phyloP scores from a whole-genome alignment of 331 rosid species.

The Pyracantha coccinea region DNA sequence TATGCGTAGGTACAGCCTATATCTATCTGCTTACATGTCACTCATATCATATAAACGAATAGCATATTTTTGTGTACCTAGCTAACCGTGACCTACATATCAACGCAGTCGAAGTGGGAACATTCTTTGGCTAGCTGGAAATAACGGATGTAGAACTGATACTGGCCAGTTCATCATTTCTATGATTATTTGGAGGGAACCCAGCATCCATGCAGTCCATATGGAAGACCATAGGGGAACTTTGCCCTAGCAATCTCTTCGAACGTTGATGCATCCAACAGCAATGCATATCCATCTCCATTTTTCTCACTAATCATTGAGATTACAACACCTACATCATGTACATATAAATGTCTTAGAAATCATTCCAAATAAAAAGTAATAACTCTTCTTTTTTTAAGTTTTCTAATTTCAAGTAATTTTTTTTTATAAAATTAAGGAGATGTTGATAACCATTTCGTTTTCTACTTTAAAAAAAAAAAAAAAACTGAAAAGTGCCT shows the following conservation, averaged over 20 bases:
- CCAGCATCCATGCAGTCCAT: constrained; percentile 99
- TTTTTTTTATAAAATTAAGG: too few relatives aligned
- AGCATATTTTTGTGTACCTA: too few relatives aligned
- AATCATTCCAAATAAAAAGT: neutral
- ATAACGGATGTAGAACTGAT: too few relatives aligned
- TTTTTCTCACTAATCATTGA: constrained; percentile 73
- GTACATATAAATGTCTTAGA: neutral
- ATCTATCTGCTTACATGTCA: too few relatives aligned
- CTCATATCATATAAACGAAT: too few relatives aligned
- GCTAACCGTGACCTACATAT: too few relatives aligned
- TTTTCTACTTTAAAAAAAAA: neutral
- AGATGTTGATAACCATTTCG: too few relatives aligned
- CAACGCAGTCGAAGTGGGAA: neutral
- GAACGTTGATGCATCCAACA: constrained; percentile 74
- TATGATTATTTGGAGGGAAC: constrained; percentile 31
- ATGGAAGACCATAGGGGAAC: constrained; percentile 90
- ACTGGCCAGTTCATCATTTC: neutral
- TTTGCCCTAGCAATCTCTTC: constrained; percentile 92
- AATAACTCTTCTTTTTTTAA: neutral
- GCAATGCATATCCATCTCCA: constrained; percentile 73
- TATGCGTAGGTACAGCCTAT: too few relatives aligned
- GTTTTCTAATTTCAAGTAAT: neutral
- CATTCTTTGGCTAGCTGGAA: neutral
- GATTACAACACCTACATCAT: constrained; percentile 68
- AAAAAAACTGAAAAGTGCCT: neutral